phyloP scores from a whole-genome alignment of 2,329 filamentous ascomycete species.

The Lecanoromycetidae sp. region DNA sequence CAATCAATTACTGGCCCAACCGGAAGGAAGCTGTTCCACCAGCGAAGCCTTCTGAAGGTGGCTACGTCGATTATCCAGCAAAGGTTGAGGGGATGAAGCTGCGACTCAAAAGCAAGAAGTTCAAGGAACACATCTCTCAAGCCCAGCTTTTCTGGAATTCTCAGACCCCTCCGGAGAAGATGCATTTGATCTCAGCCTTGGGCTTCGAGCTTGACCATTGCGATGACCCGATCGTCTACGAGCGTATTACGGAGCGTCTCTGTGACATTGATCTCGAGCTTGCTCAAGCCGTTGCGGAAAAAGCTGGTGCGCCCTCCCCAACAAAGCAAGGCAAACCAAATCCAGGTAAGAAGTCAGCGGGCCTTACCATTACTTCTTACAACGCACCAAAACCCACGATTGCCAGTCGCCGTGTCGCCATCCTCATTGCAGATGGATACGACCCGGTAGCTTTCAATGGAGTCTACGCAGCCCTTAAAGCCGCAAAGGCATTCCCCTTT shows the following conservation, averaged over 20 bases:
- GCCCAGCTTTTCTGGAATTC: constrained; percentile 78
- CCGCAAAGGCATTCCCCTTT: constrained; percentile 54
- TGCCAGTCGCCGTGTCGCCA: constrained; percentile 57
- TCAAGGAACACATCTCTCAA: constrained; percentile 64
- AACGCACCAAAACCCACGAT: constrained; percentile 53
- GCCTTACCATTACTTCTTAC: constrained; percentile 55
- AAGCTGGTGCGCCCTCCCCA: constrained; percentile 55
- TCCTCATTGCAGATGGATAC: constrained; percentile 68
- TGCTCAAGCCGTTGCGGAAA: constrained; percentile 55
- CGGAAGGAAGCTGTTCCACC: constrained; percentile 53
- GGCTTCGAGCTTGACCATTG: constrained; percentile 69
- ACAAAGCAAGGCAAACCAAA: constrained; percentile 43
- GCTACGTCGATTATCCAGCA: constrained; percentile 55
- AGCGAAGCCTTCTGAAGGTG: constrained; percentile 47
- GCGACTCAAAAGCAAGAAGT: constrained; percentile 58
- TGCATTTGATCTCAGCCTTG: constrained; percentile 48
- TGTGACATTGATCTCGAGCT: constrained; percentile 61
- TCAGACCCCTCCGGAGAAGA: constrained; percentile 52
- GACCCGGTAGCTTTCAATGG: constrained; percentile 53
- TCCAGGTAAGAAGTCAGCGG: constrained; percentile 52
- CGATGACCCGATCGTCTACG: constrained; percentile 65
- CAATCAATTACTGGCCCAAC: constrained; percentile 71
- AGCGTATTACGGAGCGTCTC: constrained; percentile 54
- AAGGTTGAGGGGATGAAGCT: constrained; percentile 59
- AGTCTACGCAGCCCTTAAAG: constrained; percentile 50